Evolutionary conservation across 306 rosid species (phyloP), one percentile per base, ranked within the genome.

Genomic region (Mimosa bimucronata): DNA sequence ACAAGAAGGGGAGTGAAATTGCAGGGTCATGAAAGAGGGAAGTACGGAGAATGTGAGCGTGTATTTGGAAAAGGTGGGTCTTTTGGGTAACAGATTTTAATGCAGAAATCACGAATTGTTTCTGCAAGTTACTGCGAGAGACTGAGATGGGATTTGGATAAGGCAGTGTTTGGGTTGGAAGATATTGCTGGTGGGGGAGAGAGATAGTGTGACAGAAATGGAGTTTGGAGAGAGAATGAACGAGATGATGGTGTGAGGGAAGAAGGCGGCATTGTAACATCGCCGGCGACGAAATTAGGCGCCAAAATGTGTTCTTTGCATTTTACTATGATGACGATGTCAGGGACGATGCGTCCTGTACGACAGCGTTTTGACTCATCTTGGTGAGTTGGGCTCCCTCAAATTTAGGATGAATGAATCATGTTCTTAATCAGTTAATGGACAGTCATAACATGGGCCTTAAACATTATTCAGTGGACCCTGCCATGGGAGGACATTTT

Each of bases 61-160:
- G 98, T 69, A 92, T 87, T 90, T 92, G 97, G 78, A 81, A 88
- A 81, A 94, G 80, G 12, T 87, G 91, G 82, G 87, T 31, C 57
- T 73, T 88, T 0, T 41, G 71, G 67, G 90, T 67, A 77, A 86
- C 80, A 31, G 88, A 90, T 84, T 90, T 84, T 28, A 94, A 77
- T 70, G 86, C 74, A 41, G 87, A 87, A 83, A 88, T 77, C 14
- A 91, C 58, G 0, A 23, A 78, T 38, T 88, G 76, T 71, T 70
- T 77, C 9, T 62, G 78, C 45, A 38, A 71, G 79, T 50, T 83
- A 67, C 0, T 0, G n/a, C 70, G 9, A 19, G n/a, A 45, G 67
- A 46, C 6, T 7, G 83, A 55, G 71, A 76, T 29, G 77, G 72
- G 73, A 48, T 46, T 37, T 9, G 86, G 44, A 41, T 74, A 76